Conservation (phyloP, 331 rosid species). For the Dryas integrifolia region DNA sequence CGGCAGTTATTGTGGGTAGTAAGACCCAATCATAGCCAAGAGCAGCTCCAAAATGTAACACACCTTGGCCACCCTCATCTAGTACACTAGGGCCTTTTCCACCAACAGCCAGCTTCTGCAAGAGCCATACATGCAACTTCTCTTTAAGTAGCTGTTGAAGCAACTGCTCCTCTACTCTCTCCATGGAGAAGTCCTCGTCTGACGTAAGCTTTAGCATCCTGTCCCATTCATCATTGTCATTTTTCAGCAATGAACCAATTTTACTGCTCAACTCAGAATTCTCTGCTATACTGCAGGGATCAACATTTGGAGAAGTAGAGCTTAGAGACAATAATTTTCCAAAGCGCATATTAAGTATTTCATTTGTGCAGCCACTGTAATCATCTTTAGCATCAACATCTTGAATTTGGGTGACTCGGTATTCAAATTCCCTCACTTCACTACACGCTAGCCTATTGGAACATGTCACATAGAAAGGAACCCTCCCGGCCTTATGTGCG, state of each 20-base stretch:
- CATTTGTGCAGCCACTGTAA: constrained; percentile 30
- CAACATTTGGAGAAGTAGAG: constrained; percentile 31
- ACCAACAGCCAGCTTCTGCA: constrained; percentile 62
- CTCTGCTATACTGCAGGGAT: constrained; percentile 34
- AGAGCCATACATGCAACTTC: constrained; percentile 66
- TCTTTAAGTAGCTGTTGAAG: constrained; percentile 69
- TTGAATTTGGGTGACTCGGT: constrained; percentile 34
- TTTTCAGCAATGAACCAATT: constrained; percentile 56
- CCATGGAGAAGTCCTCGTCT: constrained; percentile 53
- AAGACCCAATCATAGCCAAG: constrained; percentile 91
- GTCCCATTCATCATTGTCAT: constrained; percentile 59
- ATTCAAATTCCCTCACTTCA: constrained; percentile 84
- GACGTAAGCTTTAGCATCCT: constrained; percentile 45
- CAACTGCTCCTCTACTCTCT: constrained; percentile 53
- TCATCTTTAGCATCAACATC: constrained; percentile 39
- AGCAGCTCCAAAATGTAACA: constrained; percentile 82
- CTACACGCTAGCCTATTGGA: constrained; percentile 92
- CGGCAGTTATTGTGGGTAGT: constrained; percentile 63
- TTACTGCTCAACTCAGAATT: constrained; percentile 42
- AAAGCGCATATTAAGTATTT: constrained; percentile 43
- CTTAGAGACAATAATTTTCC: constrained; percentile 45
- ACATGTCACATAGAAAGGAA: constrained; percentile 80
- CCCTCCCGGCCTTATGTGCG: constrained; percentile 61
- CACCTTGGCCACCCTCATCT: constrained; percentile 81
- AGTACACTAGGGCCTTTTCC: constrained; percentile 84